Percentiles rank a stretch among this genome's conserved stretches.
phyloP scores from a whole-genome alignment of 169 alveolate species.

The Eimeria tenella region DNA sequence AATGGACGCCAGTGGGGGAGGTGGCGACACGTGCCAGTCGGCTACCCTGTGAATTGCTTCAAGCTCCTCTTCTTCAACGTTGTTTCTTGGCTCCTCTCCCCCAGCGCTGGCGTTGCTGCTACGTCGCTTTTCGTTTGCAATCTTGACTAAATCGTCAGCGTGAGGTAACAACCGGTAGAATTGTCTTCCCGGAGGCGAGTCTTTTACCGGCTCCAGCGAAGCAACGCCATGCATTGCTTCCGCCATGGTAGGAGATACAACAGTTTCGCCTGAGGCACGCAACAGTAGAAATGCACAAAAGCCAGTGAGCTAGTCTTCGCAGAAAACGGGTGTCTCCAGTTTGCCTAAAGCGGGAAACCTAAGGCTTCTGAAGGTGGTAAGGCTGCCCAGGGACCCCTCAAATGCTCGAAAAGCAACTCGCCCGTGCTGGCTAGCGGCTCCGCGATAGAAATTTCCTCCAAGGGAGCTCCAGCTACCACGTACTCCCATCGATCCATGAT shows the following conservation, averaged over 20 bases:
- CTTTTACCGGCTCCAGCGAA: constrained; percentile 66
- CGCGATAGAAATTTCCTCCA: constrained; percentile 86
- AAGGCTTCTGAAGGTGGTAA: no score
- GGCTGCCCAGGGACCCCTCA: no score
- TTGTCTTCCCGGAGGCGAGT: constrained; percentile 76
- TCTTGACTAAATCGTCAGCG: constrained; percentile 46
- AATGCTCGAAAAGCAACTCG: neutral
- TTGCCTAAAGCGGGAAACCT: no score
- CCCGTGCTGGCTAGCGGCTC: constrained; percentile 87
- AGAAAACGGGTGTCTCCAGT: neutral
- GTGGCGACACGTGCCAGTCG: constrained; percentile 66
- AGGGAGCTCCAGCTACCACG: constrained; percentile 89
- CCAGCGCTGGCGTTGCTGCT: neutral
- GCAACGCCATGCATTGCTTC: constrained; percentile 71
- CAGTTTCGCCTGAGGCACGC: constrained; percentile 76
- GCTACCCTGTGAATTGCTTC: constrained; percentile 58
- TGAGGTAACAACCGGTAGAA: constrained; percentile 70
- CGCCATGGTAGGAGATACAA: constrained; percentile 78
- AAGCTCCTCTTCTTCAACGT: constrained; percentile 42
- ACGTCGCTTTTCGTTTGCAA: constrained; percentile 10
- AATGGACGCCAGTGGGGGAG: constrained; percentile 78
- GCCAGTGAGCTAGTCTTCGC: neutral
- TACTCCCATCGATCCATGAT: constrained; percentile 86
- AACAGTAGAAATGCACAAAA: neutral
- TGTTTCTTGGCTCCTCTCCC: neutral